These are phyloP conservation scores for Leucocoprinus birnbaumii DNA, from an alignment of 768 basidiomycete species.

Conservation along the genomic window DNA sequence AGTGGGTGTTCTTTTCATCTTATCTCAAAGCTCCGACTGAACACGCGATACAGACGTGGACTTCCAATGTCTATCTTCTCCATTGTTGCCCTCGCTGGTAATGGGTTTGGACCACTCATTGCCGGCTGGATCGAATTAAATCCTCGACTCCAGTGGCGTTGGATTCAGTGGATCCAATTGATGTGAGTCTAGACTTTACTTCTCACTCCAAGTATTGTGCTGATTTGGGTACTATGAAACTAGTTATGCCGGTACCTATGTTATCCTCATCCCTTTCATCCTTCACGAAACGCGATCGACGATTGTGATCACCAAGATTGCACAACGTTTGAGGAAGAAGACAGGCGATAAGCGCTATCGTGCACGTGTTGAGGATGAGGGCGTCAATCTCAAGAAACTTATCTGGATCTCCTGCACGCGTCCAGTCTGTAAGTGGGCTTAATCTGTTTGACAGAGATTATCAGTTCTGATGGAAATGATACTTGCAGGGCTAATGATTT, in stretches of 20 bases:
- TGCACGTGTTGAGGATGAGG: constrained; percentile 52
- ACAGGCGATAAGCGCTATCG: constrained; percentile 58
- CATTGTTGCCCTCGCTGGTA: constrained; percentile 53
- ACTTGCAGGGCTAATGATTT: constrained; percentile 51
- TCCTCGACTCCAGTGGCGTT: constrained; percentile 61
- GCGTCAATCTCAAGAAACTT: constrained; percentile 43
- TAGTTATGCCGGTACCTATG: constrained; percentile 17
- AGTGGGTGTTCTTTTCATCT: constrained; percentile 33
- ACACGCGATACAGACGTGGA: constrained; percentile 51
- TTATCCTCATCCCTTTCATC: constrained; percentile 43
- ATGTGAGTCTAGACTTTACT: constrained; percentile 39
- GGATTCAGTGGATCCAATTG: constrained; percentile 82
- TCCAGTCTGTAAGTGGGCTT: constrained; percentile 53
- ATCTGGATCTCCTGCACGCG: constrained; percentile 66
- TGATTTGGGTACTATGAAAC: not conserved
- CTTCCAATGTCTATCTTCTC: constrained; percentile 74
- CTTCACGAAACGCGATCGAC: constrained; percentile 69
- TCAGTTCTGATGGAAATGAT: not conserved
- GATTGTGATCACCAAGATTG: constrained; percentile 61
- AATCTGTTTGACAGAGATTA: not conserved
- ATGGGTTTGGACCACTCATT: constrained; percentile 59
- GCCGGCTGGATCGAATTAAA: constrained; percentile 70
- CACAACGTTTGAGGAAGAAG: constrained; percentile 53
- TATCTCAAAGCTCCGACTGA: not conserved
- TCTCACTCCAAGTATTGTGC: not conserved